Base-by-base conservation (phyloP, 2,329 filamentous ascomycete species). In the Phyllachora maydis region DNA sequence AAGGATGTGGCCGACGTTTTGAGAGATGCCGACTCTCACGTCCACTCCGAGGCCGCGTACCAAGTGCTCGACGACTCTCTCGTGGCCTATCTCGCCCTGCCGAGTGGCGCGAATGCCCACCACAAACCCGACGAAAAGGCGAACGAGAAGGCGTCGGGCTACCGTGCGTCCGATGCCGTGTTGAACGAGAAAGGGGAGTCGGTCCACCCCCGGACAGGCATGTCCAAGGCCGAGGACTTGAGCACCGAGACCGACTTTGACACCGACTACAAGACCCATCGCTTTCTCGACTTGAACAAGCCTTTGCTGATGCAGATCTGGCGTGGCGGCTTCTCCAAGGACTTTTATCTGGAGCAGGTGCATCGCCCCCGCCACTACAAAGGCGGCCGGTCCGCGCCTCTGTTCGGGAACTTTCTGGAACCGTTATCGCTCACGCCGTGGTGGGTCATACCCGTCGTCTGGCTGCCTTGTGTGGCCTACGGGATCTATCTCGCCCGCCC, bases 321-420 rank as follows among this genome's bases (percentile, higher is more conserved):
- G 75, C 63, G 56, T 33, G 76, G 83, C 22, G 77, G 75, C 15
- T 98, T 95, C 52, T 68, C 55, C 45, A 98, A 93, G 47, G 68
- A 79, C n/a, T 98, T 98, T 43, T 98, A 98, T 42, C 63, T 98
- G 13, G 73, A 93, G 36, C 88, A 98, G 47, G 78, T 98, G 24
- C 88, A 98, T 45, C 73, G 88, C 21, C 88, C 88, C 11, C 71
- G 88, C 28, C 85, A 98, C 47, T 98, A 95, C 60, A 90, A 72
- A 44, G 85, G 85, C 33, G 88, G 88, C 28, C 69, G 70, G 31
- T 93, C 82, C 5, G 88, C 88, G 18, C 88, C 88, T 11, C 52
- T 98, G 13, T 98, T 98, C 49, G 88, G 88, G 29, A 95, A 98
- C 52, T 91, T 98, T 46, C 57, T 98, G n/a, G 88, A 98, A 52